Evolutionary conservation across 2,329 filamentous ascomycete species (phyloP).

Genomic region (Diaporthe helianthi): DNA sequence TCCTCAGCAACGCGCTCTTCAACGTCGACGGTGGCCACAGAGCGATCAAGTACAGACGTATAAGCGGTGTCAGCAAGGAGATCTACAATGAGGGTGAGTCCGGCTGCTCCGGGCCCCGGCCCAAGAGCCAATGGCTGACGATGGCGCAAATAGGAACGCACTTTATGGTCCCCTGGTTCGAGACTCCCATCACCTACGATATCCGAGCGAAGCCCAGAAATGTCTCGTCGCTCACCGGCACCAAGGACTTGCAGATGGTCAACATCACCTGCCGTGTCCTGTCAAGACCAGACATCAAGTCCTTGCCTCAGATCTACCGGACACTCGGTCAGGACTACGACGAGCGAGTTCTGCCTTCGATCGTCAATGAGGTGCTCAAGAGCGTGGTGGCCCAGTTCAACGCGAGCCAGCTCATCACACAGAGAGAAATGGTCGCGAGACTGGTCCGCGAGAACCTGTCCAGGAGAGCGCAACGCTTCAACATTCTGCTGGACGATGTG

Average conservation of each 20-base stretch:
- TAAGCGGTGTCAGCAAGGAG: constrained; percentile 93
- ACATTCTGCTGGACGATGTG: constrained; percentile 96
- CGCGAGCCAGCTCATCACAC: constrained; percentile 95
- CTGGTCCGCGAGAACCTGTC: constrained; percentile 94
- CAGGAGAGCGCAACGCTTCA: constrained; percentile 90
- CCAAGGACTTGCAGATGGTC: constrained; percentile 99
- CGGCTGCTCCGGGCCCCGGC: constrained; percentile 21
- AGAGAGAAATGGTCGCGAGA: constrained; percentile 94
- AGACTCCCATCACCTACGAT: constrained; percentile 96
- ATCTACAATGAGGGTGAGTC: constrained; percentile 89
- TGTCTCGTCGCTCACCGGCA: constrained; percentile 94
- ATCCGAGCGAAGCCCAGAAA: constrained; percentile 97
- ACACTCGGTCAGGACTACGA: constrained; percentile 96
- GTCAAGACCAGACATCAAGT: constrained; percentile 84
- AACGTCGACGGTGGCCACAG: constrained; percentile 97
- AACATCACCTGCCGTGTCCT: constrained; percentile 99
- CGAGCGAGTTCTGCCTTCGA: constrained; percentile 93
- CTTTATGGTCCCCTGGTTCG: constrained; percentile 93
- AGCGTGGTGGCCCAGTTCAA: constrained; percentile 99
- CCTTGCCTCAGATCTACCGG: constrained; percentile 95
- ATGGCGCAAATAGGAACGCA: constrained; percentile 73
- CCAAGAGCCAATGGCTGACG: background rate
- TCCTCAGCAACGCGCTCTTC: constrained; percentile 69
- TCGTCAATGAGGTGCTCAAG: constrained; percentile 98
- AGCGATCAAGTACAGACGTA: constrained; percentile 95